These are phyloP conservation scores for Cystobasidiopsis lactophilus DNA, from an alignment of 768 basidiomycete species.

Conservation along the genomic window DNA sequence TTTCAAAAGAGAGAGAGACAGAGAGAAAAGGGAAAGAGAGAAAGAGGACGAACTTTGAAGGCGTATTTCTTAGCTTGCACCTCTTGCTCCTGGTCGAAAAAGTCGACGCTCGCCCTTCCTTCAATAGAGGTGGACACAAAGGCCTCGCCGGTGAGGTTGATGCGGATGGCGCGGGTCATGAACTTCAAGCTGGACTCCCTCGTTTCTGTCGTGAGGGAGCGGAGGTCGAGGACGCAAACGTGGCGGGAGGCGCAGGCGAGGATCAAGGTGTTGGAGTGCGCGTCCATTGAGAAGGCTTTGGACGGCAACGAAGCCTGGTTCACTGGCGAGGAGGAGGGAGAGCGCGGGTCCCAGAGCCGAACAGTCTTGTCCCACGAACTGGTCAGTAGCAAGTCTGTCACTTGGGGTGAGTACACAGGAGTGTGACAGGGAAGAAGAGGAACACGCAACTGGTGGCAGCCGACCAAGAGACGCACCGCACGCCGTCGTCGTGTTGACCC, in stretches of 20 bases:
- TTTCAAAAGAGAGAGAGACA: no score
- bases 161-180: constrained; percentile 73
- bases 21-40: background rate
- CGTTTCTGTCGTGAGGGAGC: constrained; percentile 54
- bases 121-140: constrained; percentile 87
- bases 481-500: constrained; percentile 57
- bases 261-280: constrained; percentile 55
- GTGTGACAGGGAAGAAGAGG: background rate
- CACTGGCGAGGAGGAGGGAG: constrained; percentile 31
- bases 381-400: constrained; percentile 47
- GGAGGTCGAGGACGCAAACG: constrained; percentile 70
- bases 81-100: constrained; percentile 60
- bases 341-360: constrained; percentile 66
- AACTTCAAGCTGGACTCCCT: constrained; percentile 86
- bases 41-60: constrained; percentile 37
- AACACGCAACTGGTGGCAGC: constrained; percentile 37
- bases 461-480: constrained; percentile 55
- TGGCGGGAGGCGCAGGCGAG: constrained; percentile 80
- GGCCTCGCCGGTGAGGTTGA: constrained; percentile 86
- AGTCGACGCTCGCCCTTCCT: constrained; percentile 90
- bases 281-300: constrained; percentile 64
- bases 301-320: constrained; percentile 45
- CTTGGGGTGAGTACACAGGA: background rate
- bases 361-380: constrained; percentile 84
- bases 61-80: constrained; percentile 78